Base-by-base conservation (phyloP, 2,329 filamentous ascomycete species). In the Arthrobotrys pseudoclavata region DNA sequence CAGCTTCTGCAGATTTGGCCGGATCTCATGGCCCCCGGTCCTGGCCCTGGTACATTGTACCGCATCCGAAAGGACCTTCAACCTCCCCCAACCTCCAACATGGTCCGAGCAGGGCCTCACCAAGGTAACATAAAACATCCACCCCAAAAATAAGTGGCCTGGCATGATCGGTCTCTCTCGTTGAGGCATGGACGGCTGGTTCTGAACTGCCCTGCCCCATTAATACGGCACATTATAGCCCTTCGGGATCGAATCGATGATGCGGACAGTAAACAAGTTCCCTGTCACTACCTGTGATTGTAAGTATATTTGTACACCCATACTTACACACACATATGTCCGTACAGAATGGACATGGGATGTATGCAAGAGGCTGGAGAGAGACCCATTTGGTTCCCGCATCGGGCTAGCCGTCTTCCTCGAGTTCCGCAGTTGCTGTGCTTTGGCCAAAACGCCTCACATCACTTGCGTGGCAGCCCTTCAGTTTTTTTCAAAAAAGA, bases 41-140 rank as follows among this genome's bases (percentile, higher is more conserved):
- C 22, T 55, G 63, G 47, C n/a, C 42, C 42, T 45, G 15, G 42
- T 45, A 7, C 10, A 18, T 55, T 29, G 66, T 57, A 48, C 70
- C 70, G 70, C 70, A 75, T 75, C 70, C 70, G 70, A 75, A 66
- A 69, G 70, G 70, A 75, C 53, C 9, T 40, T 26, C 63, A 53
- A 55, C 34, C 7, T 29, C 15, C 63, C 70, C 53, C 70, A 69
- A 48, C 70, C 70, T 60, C 62, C 47, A 50, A 15, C 31, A 40
- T 42, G 55, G 31, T 61, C 31, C 55, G 55, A 29, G 55, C 55
- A 61, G 55, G 31, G 47, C 20, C 45, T 48, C 45, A 22, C 45
- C 48, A 52, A 53, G 50, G 48, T 29, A 52, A 52, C 22, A n/a
- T 53, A 53, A 53, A 55, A 57, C 52, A 57, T 18, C 52, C 29